Percentiles rank a stretch among this genome's conserved stretches.
These are phyloP conservation scores for Whalleya microplaca DNA, from an alignment of 2,329 filamentous ascomycete genomes.

Conservation along the genomic window DNA sequence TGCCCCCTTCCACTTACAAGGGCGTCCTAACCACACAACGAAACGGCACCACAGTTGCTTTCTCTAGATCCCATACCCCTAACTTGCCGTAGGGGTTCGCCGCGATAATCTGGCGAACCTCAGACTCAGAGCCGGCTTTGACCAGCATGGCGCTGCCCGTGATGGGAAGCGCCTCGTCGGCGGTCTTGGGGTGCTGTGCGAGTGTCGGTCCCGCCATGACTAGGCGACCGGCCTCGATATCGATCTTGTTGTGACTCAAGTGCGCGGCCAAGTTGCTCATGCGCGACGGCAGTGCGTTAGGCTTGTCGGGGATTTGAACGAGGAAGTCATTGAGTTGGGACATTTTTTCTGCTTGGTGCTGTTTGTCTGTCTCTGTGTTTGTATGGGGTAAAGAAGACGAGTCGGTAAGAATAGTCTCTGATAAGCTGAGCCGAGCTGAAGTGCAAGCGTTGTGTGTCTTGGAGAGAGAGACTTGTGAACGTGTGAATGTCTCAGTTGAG, in stretches of 20 bases:
- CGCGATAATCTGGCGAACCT: slow-evolving; percentile 19
- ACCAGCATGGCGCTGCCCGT: slow-evolving; percentile 27
- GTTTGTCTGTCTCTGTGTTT: not conserved
- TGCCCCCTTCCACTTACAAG: slow-evolving; percentile 8
- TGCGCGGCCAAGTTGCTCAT: slow-evolving; percentile 21
- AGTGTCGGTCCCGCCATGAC: slow-evolving; percentile 27
- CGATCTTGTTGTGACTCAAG: slow-evolving; percentile 20
- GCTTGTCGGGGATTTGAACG: slow-evolving; percentile 25
- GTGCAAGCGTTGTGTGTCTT: not conserved
- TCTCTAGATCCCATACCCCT: slow-evolving; percentile 28
- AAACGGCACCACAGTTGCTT: slow-evolving; percentile 21
- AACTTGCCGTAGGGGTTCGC: slow-evolving; percentile 24
- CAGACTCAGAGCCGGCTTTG: slow-evolving; percentile 18
- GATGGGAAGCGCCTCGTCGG: slow-evolving; percentile 13
- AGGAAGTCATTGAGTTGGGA: slow-evolving; percentile 27
- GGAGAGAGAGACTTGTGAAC: not conserved
- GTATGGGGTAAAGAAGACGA: not conserved
- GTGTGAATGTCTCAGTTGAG: not conserved
- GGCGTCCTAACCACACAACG: slow-evolving; percentile 28
- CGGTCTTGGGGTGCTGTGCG: slow-evolving; percentile 14
- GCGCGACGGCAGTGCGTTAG: slow-evolving; percentile 13
- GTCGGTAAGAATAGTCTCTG: not conserved
- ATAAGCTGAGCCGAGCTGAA: not conserved
- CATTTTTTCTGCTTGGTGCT: slow-evolving; percentile 6
- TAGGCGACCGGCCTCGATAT: slow-evolving; percentile 22